A percentile compares a stretch with the other conserved stretches of the same genome.
Evolutionary conservation across 345 rosid species (phyloP).

Genomic region (Eucalyptus caleyi): DNA sequence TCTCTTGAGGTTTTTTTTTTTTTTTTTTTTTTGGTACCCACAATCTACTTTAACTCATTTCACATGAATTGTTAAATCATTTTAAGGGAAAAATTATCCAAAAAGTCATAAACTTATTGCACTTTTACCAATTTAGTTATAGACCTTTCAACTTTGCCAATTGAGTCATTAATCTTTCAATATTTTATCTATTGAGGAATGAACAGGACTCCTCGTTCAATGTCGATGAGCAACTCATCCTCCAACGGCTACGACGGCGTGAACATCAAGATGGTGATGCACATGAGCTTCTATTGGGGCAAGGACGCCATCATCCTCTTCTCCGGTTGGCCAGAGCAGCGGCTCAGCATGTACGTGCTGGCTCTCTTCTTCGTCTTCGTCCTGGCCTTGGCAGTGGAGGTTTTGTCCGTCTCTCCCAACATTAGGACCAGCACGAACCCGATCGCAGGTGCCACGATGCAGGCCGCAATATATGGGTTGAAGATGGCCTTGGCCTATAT

Average conservation of each 20-base stretch:
- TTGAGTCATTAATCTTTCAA: no score
- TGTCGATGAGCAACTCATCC: neutral
- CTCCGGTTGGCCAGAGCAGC: constrained; percentile 22
- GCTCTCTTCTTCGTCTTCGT: constrained; percentile 14
- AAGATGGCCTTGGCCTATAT: neutral
- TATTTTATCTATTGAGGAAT: neutral
- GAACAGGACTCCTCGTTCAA: neutral
- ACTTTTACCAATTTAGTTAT: no score
- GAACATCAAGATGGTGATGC: constrained; percentile 13
- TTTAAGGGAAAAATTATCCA: no score
- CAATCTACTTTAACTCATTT: neutral
- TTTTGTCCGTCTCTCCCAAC: neutral
- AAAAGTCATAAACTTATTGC: no score
- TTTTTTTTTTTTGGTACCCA: no score
- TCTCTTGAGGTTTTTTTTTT: neutral
- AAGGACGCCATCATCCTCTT: constrained; percentile 19
- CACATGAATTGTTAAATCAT: neutral
- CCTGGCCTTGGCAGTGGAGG: constrained; percentile 5
- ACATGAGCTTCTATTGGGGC: constrained; percentile 32
- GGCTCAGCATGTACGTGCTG: constrained; percentile 16
- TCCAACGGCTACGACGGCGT: neutral
- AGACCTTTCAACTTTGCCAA: accelerated
- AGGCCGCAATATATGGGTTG: neutral
- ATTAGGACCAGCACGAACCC: neutral
- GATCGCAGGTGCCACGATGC: neutral